phyloP scores from a whole-genome alignment of 345 rosid species.

The Citrus trifoliata region DNA sequence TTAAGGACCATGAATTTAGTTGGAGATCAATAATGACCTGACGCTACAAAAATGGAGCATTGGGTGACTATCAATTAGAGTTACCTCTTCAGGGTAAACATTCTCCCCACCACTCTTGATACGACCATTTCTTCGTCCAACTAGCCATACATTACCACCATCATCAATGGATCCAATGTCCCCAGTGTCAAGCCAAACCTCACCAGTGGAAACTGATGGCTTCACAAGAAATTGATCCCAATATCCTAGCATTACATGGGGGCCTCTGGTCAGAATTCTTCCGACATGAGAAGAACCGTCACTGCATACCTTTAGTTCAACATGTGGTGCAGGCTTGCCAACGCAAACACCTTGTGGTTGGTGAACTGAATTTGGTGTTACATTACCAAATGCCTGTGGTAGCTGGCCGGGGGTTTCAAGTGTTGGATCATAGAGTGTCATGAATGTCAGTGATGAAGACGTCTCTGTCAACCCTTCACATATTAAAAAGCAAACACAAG shows the following conservation, averaged over 20 bases:
- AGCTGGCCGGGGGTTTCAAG: constrained; percentile 17
- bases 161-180: constrained; percentile 66
- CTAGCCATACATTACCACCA: constrained; percentile 69
- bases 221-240: constrained; percentile 44
- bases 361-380: constrained; percentile 7
- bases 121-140: constrained; percentile 65
- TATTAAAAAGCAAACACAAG: not conserved
- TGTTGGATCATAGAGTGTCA: constrained; percentile 52
- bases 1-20: not conserved
- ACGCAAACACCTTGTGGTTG: constrained; percentile 61
- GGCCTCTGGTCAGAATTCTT: constrained; percentile 74
- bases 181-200: constrained; percentile 78
- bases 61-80: not conserved
- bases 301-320: constrained; percentile 48
- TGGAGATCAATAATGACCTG: not conserved
- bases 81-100: constrained; percentile 87
- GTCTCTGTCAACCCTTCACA: constrained; percentile 84
- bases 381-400: constrained; percentile 16
- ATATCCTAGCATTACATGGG: constrained; percentile 72
- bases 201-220: constrained; percentile 20
- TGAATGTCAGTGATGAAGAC: constrained; percentile 74
- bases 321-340: constrained; percentile 82
- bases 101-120: constrained; percentile 91
- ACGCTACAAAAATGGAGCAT: not conserved
- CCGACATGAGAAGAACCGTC: constrained; percentile 48